Conservation (phyloP, 2,329 filamentous ascomycete genomes). For the Aurifilum marmelostoma region DNA sequence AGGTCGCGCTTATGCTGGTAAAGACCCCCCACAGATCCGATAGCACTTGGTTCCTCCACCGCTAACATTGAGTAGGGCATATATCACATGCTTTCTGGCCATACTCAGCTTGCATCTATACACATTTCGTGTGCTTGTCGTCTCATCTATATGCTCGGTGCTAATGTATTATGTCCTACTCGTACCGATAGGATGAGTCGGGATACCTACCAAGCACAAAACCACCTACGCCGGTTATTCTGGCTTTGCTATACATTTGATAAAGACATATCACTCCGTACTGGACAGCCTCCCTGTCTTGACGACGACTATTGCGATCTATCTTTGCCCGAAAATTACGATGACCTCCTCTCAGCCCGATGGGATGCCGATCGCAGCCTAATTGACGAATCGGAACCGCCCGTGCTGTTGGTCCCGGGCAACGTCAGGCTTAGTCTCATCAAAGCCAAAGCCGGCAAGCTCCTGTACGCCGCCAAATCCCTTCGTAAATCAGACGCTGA, state of each 20-base stretch:
- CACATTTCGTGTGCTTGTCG: slow-evolving; percentile 50
- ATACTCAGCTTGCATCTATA: slow-evolving; percentile 49
- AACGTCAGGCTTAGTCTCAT: slow-evolving; percentile 54
- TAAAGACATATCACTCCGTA: slow-evolving; percentile 58
- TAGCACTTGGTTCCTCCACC: slow-evolving; percentile 10
- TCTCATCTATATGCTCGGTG: slow-evolving; percentile 53
- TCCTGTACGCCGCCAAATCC: slow-evolving; percentile 54
- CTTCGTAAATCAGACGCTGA: slow-evolving; percentile 57
- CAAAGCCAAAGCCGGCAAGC: slow-evolving; percentile 52
- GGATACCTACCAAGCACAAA: slow-evolving; percentile 34
- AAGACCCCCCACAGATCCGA: slow-evolving; percentile 27
- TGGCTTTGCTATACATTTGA: slow-evolving; percentile 60
- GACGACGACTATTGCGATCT: slow-evolving; percentile 57
- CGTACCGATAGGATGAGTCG: neutral
- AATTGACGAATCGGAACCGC: slow-evolving; percentile 29
- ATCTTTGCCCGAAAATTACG: slow-evolving; percentile 48
- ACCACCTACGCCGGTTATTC: slow-evolving; percentile 49
- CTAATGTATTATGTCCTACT: slow-evolving; percentile 38
- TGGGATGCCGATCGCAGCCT: neutral
- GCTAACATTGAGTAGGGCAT: slow-evolving; percentile 38
- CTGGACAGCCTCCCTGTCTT: slow-evolving; percentile 55
- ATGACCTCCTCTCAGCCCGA: slow-evolving; percentile 14
- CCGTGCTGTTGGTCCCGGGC: slow-evolving; percentile 44
- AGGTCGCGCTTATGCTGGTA: slow-evolving; percentile 54
- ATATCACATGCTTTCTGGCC: slow-evolving; percentile 50